A percentile compares a stretch with the other conserved stretches of the same genome.
These are phyloP conservation scores for Herpetospermum pedunculosum DNA, from an alignment of 306 rosid genomes.

Conservation along the genomic window DNA sequence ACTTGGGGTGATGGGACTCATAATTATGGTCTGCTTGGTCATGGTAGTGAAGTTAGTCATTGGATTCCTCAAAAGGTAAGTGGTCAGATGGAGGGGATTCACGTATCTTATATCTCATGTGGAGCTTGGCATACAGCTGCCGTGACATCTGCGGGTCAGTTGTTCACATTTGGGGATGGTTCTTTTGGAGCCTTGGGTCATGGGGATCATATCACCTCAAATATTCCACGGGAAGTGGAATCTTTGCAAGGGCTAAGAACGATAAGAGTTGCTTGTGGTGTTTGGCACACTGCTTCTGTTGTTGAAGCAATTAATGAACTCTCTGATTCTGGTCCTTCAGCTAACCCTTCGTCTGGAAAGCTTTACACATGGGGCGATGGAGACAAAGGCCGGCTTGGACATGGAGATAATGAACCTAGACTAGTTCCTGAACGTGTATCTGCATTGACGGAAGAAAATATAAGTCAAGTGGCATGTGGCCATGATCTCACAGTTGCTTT, in stretches of 20 bases:
- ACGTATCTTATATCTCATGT: constrained; percentile 65
- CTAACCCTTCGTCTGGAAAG: constrained; percentile 41
- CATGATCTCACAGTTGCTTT: constrained; percentile 72
- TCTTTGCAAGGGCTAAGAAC: constrained; percentile 61
- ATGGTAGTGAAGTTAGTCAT: constrained; percentile 68
- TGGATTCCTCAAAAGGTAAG: constrained; percentile 83
- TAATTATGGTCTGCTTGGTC: constrained; percentile 71
- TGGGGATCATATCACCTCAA: constrained; percentile 56
- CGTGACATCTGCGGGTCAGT: constrained; percentile 73
- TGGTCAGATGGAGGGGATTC: constrained; percentile 64
- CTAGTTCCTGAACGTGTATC: constrained; percentile 58
- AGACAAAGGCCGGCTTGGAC: constrained; percentile 85
- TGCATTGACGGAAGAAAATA: constrained; percentile 47
- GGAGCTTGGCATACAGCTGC: constrained; percentile 96
- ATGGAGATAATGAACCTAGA: constrained; percentile 46
- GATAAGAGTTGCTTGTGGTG: constrained; percentile 79
- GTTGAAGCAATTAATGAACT: constrained; percentile 44
- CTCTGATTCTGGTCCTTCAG: constrained; percentile 31
- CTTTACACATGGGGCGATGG: constrained; percentile 98
- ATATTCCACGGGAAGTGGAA: constrained; percentile 73
- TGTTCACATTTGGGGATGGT: constrained; percentile 98
- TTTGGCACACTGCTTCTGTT: constrained; percentile 97
- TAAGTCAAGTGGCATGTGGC: constrained; percentile 81
- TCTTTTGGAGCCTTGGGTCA: constrained; percentile 95
- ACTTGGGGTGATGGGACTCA: constrained; percentile 91